Percentiles rank a stretch among this genome's conserved stretches.
These are phyloP conservation scores for Paracorniculantispora psalliotae DNA, from an alignment of 2,329 filamentous ascomycete genomes.

Conservation along the genomic window DNA sequence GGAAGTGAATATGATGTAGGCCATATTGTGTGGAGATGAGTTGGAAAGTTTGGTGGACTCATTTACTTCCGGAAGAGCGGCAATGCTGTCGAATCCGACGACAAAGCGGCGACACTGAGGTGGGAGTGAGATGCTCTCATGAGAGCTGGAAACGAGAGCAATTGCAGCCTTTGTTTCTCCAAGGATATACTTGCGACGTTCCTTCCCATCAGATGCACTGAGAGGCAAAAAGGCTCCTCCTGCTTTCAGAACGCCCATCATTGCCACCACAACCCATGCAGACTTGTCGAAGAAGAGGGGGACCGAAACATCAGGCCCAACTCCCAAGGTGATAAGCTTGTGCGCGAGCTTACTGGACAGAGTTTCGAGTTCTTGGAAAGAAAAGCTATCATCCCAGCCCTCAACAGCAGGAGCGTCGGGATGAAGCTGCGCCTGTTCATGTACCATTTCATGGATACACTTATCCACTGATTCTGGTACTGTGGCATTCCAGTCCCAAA, in stretches of 20 bases:
- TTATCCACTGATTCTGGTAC: neutral
- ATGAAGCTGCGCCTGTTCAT: neutral
- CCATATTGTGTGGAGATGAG: neutral
- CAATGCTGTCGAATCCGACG: neutral
- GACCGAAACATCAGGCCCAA: constrained; percentile 15
- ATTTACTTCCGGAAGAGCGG: neutral
- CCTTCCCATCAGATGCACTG: neutral
- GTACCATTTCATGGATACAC: neutral
- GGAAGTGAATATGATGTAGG: constrained; percentile 19
- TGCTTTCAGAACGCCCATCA: neutral
- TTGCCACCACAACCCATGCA: neutral
- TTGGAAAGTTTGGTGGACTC: neutral
- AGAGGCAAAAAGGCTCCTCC: neutral
- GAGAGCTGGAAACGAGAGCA: neutral
- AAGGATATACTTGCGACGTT: neutral
- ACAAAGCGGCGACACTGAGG: neutral
- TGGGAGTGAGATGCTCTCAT: neutral
- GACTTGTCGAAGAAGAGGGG: neutral
- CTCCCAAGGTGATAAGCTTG: constrained; percentile 4
- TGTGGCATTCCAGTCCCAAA: constrained; percentile 12
- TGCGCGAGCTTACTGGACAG: constrained; percentile 4
- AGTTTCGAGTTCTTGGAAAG: constrained; percentile 15
- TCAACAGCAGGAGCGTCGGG: neutral
- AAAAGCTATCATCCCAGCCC: neutral
- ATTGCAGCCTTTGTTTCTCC: neutral